Evolutionary conservation across 2,329 filamentous ascomycete genomes (phyloP).

Genomic region (Cladophialophora bantiana): DNA sequence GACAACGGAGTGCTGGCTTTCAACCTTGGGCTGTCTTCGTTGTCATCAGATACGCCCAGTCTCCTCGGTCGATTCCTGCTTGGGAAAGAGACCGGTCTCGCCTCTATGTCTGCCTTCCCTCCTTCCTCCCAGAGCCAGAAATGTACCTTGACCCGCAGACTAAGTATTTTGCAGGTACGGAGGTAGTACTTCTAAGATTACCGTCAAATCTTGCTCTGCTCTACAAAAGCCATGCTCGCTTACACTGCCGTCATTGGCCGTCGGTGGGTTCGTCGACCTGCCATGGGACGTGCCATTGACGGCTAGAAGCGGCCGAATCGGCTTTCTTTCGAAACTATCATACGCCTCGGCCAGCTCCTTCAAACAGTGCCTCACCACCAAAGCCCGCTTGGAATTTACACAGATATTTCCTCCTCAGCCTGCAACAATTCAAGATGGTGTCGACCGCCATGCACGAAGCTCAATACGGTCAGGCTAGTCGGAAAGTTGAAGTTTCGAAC

Average conservation of each 20-base stretch:
- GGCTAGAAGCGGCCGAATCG: constrained; percentile 1
- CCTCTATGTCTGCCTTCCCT: neutral
- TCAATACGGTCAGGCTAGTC: neutral
- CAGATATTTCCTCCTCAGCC: neutral
- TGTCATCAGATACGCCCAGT: neutral
- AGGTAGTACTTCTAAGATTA: neutral
- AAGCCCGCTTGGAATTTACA: neutral
- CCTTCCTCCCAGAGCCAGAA: neutral
- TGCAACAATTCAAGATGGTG: neutral
- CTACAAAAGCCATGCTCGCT: neutral
- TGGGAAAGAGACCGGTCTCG: neutral
- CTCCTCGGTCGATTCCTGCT: neutral
- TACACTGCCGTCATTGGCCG: neutral
- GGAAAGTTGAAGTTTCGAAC: neutral
- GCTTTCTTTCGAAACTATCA: constrained; percentile 1
- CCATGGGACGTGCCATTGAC: neutral
- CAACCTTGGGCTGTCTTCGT: neutral
- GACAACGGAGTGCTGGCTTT: neutral
- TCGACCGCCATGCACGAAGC: neutral
- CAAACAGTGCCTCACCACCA: neutral
- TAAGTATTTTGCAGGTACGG: neutral
- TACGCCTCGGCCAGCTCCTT: neutral
- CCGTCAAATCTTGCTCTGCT: neutral
- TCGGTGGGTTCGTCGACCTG: neutral
- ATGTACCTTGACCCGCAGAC: neutral